Evolutionary conservation across 257 asterid genomes (phyloP).

Genomic region (Paraleonurus japonicus): DNA sequence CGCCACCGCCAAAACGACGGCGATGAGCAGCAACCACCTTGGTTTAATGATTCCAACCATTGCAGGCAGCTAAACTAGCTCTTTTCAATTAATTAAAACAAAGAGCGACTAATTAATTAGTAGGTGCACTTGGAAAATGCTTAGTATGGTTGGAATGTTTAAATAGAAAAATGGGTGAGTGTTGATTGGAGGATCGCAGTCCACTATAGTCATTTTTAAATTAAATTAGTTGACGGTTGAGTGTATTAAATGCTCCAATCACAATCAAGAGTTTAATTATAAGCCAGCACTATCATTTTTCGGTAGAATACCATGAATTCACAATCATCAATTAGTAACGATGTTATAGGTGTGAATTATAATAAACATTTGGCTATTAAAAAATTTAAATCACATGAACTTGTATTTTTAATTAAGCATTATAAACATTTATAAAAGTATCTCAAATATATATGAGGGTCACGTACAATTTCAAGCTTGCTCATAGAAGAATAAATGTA

Average conservation of each 20-base stretch:
- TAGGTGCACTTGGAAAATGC: background rate
- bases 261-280: background rate
- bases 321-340: no score
- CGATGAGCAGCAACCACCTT: slow-evolving; percentile 16
- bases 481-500: no score
- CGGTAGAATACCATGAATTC: no score
- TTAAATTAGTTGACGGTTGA: background rate
- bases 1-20: slow-evolving; percentile 11
- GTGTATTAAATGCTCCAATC: slow-evolving; percentile 12
- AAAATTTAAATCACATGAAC: no score
- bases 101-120: background rate
- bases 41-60: background rate
- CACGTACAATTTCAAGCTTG: no score
- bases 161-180: background rate
- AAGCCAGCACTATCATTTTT: no score
- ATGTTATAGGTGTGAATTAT: no score
- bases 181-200: background rate
- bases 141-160: background rate
- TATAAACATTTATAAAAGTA: no score
- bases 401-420: no score
- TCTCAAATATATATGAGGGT: no score
- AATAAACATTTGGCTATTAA: no score
- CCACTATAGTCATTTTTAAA: background rate
- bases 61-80: background rate
- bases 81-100: no score